phyloP scores from a whole-genome alignment of 305 asterid genomes.

The Petunia hybrid region DNA sequence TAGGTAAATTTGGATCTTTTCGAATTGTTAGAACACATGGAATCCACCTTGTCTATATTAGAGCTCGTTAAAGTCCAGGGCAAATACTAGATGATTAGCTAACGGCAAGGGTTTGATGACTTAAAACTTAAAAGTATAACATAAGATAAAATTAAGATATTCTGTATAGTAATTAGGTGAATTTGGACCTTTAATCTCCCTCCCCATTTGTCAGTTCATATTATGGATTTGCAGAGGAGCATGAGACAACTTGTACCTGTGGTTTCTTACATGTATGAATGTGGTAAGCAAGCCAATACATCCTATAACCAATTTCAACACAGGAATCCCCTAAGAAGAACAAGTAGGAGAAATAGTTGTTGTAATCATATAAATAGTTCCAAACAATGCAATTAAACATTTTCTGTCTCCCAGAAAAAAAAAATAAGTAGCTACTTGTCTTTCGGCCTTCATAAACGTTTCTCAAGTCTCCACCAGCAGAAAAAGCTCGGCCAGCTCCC shows the following conservation, averaged over 20 bases:
- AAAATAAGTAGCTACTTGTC: slow-evolving; percentile 49
- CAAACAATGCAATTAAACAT: slow-evolving; percentile 17
- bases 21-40: too few species aligned
- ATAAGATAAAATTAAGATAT: too few species aligned
- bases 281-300: slow-evolving; percentile 95
- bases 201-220: too few species aligned
- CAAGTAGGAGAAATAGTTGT: not conserved
- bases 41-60: too few species aligned
- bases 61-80: too few species aligned
- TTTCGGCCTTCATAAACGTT: slow-evolving; percentile 70
- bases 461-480: slow-evolving; percentile 89
- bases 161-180: too few species aligned
- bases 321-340: slow-evolving; percentile 62
- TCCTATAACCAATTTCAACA: slow-evolving; percentile 73
- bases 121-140: too few species aligned
- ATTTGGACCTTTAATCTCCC: too few species aligned
- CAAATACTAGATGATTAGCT: too few species aligned
- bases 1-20: too few species aligned
- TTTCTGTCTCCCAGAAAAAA: not conserved
- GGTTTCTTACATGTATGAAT: slow-evolving; percentile 80
- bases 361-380: not conserved
- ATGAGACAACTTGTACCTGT: slow-evolving; percentile 45
- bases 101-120: too few species aligned
- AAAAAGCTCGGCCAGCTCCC: slow-evolving; percentile 92
- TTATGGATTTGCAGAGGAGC: not conserved